phyloP scores from a whole-genome alignment of 805 yeast genomes.

The Candida cerambycidarum region DNA sequence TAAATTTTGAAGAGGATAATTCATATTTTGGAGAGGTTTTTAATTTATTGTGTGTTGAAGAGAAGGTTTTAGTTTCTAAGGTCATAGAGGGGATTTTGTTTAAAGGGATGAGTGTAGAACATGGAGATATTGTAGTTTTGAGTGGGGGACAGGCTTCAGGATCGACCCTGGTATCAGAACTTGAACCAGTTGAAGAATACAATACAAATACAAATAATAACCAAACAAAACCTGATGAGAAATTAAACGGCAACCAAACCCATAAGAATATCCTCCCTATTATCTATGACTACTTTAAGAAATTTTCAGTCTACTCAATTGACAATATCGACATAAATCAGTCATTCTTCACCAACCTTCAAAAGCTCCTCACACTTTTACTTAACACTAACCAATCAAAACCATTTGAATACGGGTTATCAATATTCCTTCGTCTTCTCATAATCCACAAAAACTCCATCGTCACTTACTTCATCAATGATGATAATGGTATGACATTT shows the following conservation, averaged over 20 bases:
- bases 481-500: conserved; percentile 11
- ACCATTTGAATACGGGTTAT: conserved; percentile 28
- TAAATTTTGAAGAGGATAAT: conserved; percentile 28
- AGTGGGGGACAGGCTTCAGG: too few relatives aligned
- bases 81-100: conserved; percentile 31
- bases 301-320: conserved; percentile 40
- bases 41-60: conserved; percentile 29
- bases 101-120: background rate
- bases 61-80: conserved; percentile 24
- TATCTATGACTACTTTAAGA: conserved; percentile 46
- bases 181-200: too few relatives aligned
- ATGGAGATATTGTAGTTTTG: too few relatives aligned
- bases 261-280: conserved; percentile 1
- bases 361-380: conserved; percentile 17
- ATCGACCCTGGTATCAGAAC: too few relatives aligned
- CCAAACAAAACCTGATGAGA: background rate
- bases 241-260: too few relatives aligned
- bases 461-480: conserved; percentile 41
- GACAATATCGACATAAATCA: conserved; percentile 21
- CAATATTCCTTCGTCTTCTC: conserved; percentile 53
- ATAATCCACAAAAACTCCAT: conserved; percentile 56
- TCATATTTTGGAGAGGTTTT: conserved; percentile 44
- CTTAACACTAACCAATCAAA: background rate
- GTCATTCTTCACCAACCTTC: conserved; percentile 23
- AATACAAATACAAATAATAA: background rate